Base-by-base conservation (phyloP, 2,329 filamentous ascomycete genomes). In the Pezicula rhizophila region DNA sequence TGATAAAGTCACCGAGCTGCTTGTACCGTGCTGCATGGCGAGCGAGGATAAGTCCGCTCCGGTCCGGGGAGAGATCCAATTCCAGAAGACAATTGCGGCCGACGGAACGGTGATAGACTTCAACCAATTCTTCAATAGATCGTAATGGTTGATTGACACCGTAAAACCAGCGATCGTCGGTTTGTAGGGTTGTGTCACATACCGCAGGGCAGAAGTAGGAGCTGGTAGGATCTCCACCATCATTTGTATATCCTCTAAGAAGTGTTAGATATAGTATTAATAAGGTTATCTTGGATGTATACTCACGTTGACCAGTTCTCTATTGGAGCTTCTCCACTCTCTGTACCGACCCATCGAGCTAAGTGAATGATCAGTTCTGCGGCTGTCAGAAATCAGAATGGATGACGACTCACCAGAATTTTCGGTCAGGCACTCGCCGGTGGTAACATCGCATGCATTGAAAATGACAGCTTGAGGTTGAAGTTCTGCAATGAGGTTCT, bases 281-380 rank as follows among this genome's bases (percentile, higher is more conserved):
- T 31, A 17, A 15, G 18, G 18, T 25, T 28, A 8, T n/a, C 39
- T 2, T 20, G 2, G 11, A 37, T 11, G 25, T 23, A 42, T 17
- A 28, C 52, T 40, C 42, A 58, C 39, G 57, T 60, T 4, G 58
- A 60, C 59, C 58, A 61, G 33, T 60, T 61, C 25, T 60, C 58
- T 25, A 56, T 18, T 12, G 54, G 48, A 4, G 58, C 57, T 25
- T 55, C 28, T n/a, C 59, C 59, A 3, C 23, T 14, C 40, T 61
- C 59, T 5, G 47, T 58, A 12, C 58, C 59, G 14, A 59, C 55
- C 59, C 59, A 61, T 15, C 58, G 53, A 23, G 59, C 39, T 50
- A 31, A 42, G 7, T 17, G 23, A 12, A 33, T 43, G 28, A 35
- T 50, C 8, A 50, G 43, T 33, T 26, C 17, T 3, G 11, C 17